Conservation (phyloP, 1,284 basidiomycete genomes). For the Ustilago crameri region DNA sequence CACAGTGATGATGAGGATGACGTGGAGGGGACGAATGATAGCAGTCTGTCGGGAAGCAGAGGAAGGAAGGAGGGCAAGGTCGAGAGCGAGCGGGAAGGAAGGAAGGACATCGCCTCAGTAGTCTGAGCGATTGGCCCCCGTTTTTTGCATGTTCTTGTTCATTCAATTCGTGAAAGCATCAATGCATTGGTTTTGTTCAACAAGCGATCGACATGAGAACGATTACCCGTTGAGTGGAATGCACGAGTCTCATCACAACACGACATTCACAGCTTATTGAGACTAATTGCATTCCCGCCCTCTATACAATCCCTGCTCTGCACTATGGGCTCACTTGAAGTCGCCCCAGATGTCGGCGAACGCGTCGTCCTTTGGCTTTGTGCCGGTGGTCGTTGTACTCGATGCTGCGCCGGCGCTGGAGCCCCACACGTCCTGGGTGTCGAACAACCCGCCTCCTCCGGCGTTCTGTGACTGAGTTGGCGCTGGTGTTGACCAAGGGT, state of each 20-base stretch:
- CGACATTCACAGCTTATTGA: too few relatives aligned
- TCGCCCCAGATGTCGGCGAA: constrained; percentile 68
- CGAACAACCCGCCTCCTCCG: constrained; percentile 36
- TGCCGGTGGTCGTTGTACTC: constrained; percentile 2
- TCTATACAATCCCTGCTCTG: too few relatives aligned
- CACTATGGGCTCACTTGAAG: constrained; percentile 45
- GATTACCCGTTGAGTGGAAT: neutral
- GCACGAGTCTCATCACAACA: neutral
- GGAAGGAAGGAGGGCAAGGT: neutral
- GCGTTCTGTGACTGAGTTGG: neutral
- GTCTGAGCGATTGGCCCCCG: neutral
- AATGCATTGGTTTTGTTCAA: too few relatives aligned
- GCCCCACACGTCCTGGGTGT: constrained; percentile 61
- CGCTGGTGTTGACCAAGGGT: constrained; percentile 19
- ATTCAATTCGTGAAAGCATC: neutral
- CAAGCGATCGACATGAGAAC: neutral
- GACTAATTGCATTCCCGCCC: too few relatives aligned
- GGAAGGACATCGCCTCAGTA: neutral
- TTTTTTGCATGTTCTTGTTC: neutral
- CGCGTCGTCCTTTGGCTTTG: constrained; percentile 52
- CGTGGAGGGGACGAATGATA: neutral
- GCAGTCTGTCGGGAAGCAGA: neutral
- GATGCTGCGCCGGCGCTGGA: constrained; percentile 1
- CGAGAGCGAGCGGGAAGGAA: neutral
- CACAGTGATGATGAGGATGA: constrained; percentile 24